Percentiles rank a stretch among this genome's conserved stretches.
These are phyloP conservation scores for Isatis lusitanica DNA, from an alignment of 441 rosid species.

Conservation along the genomic window DNA sequence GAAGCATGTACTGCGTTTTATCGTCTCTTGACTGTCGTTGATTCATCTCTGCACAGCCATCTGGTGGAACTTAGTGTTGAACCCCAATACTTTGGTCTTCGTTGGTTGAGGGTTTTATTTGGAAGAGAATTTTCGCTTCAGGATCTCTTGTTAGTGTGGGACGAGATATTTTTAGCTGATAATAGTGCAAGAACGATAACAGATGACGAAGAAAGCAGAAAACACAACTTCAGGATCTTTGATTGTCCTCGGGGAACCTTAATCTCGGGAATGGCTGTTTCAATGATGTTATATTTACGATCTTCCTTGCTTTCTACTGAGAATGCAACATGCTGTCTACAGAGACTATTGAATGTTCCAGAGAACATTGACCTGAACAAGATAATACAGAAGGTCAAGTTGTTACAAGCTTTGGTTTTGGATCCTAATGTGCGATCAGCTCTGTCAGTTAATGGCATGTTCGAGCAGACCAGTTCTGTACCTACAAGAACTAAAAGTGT, in stretches of 20 bases:
- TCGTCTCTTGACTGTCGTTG: constrained; percentile 62
- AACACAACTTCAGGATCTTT: constrained; percentile 44
- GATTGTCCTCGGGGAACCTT: constrained; percentile 65
- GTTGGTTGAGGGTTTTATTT: constrained; percentile 87
- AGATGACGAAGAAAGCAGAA: constrained; percentile 35
- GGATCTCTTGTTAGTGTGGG: constrained; percentile 76
- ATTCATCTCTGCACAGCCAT: constrained; percentile 77
- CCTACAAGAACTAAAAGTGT: constrained; percentile 46
- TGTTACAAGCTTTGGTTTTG: constrained; percentile 57
- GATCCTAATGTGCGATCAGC: constrained; percentile 39
- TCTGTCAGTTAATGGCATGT: constrained; percentile 31
- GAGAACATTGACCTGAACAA: constrained; percentile 53
- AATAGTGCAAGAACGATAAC: constrained; percentile 36
- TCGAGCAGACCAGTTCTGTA: constrained; percentile 31
- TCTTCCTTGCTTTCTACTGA: constrained; percentile 88
- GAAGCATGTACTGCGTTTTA: constrained; percentile 79
- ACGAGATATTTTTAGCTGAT: constrained; percentile 69
- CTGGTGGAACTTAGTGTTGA: constrained; percentile 88
- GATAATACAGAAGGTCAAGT: constrained; percentile 63
- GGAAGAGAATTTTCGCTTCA: constrained; percentile 77
- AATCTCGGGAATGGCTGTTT: constrained; percentile 62
- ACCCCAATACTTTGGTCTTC: constrained; percentile 89
- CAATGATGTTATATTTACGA: constrained; percentile 75
- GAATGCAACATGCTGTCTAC: constrained; percentile 76
- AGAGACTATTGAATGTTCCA: constrained; percentile 74